Base-by-base conservation (phyloP, 129 eudicot genomes). In the Smallanthus sonchifolius region DNA sequence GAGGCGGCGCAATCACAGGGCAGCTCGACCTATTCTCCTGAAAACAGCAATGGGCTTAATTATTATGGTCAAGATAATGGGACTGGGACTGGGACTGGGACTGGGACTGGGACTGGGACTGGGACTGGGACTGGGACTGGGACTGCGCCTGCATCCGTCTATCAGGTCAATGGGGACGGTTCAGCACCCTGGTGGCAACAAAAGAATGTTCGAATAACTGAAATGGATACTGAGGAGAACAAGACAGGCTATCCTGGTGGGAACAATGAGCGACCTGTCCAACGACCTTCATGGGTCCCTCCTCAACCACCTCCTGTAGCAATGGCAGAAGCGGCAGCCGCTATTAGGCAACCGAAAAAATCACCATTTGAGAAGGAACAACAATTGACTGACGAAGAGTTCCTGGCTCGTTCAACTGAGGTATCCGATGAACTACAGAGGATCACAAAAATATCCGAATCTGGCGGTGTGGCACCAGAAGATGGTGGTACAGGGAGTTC, bases 231-330 rank as follows among this genome's bases (percentile, higher is more conserved):
- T 7, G 89, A 80, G 57, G 86, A 84, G 73, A 70, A 62, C 38
- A 86, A 69, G 56, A 60, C 65, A 7, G 79, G 80, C 30, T 73
- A 83, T 69, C 55, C 83, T 8, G 57, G 84, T 39, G 80, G 74
- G 40, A 30, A 40, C 8, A 70, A 51, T 39, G 91, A 91, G 34
- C 67, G 80, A 56, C 92, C 92, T 14, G 74, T 72, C n/a, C 92
- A 85, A 76, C 82, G 92, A 35, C 30, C 74, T 64, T 67, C 91
- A 10, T 91, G 97, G 96, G 82, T 83, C 44, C 96, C 97, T 52
- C 97, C 97, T 5, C 96, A 83, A 83, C 96, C 92, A 4, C 97
- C 97, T 3, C 96, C 97, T 8, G 92, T 92, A 30, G 96, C 83
- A 35, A 88, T 88, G 91, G 87, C 92, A 1, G 97, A 87, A 82